A percentile compares a stretch with the other conserved stretches of the same genome.
Evolutionary conservation across 768 basidiomycete genomes (phyloP).

Genomic region (Agaricus subrufescens): DNA sequence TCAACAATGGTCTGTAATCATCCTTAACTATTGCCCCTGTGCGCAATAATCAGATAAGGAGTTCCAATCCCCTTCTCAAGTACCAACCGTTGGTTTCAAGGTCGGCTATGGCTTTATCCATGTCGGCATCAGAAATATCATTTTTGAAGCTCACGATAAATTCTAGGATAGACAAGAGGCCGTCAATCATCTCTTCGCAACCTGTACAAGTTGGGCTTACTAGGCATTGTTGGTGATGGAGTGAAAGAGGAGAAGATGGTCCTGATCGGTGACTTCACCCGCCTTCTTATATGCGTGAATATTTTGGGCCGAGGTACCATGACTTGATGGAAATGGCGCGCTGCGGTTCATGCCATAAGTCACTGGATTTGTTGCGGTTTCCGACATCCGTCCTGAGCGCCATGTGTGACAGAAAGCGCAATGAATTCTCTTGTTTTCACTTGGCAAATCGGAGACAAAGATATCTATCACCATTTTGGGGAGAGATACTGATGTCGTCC

Average conservation of each 20-base stretch:
- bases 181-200: background rate
- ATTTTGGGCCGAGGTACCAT: too few relatives aligned
- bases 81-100: background rate
- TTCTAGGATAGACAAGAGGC: background rate
- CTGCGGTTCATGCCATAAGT: too few relatives aligned
- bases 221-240: background rate
- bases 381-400: too few relatives aligned
- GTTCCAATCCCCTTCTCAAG: background rate
- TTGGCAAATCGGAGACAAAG: too few relatives aligned
- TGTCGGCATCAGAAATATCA: background rate
- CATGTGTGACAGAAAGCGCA: too few relatives aligned
- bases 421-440: too few relatives aligned
- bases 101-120: background rate
- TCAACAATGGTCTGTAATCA: slow-evolving; percentile 1
- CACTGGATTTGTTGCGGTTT: too few relatives aligned
- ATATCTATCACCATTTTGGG: too few relatives aligned
- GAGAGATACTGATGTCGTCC: too few relatives aligned
- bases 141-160: slow-evolving; percentile 3
- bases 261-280: background rate
- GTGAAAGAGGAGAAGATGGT: background rate
- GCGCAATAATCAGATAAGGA: background rate
- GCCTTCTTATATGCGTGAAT: background rate
- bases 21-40: background rate
- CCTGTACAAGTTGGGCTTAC: background rate
- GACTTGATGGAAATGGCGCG: too few relatives aligned